These are phyloP conservation scores for Plasmodium blacklocki DNA, from an alignment of 169 alveolate genomes.

Conservation along the genomic window DNA sequence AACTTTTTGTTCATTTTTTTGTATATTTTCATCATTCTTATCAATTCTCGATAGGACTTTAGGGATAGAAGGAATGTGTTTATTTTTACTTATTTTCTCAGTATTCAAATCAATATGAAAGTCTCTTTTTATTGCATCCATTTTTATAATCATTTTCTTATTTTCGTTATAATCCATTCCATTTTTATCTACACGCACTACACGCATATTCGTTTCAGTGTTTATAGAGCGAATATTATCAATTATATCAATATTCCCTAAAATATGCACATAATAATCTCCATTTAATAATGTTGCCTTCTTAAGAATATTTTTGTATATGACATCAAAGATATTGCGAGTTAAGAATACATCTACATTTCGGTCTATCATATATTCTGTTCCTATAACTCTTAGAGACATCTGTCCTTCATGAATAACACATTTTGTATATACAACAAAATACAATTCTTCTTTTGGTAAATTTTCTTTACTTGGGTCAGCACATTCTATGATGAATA, in stretches of 20 bases:
- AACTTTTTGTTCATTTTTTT: not conserved
- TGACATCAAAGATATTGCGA: conserved; percentile 3
- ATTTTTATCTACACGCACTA: no score
- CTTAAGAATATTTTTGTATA: conserved; percentile 18
- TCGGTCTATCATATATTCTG: conserved; percentile 11
- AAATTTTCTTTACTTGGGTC: no score
- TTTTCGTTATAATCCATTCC: no score
- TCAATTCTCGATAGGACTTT: not conserved
- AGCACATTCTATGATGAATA: no score
- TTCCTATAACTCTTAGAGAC: conserved; percentile 1
- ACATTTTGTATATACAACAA: conserved; percentile 15
- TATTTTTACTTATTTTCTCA: not conserved
- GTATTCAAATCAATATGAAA: no score
- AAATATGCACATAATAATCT: conserved; percentile 5
- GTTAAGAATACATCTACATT: conserved; percentile 8
- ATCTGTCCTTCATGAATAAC: conserved; percentile 8
- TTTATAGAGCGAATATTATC: no score
- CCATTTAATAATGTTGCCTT: conserved; percentile 8
- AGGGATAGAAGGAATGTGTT: not conserved
- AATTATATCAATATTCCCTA: not conserved
- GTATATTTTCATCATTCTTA: no score
- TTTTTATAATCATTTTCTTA: no score
- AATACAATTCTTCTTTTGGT: conserved; percentile 1
- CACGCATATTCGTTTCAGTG: no score
- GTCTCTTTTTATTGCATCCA: no score